These are phyloP conservation scores for Mycena citricolor DNA, from an alignment of 1,284 basidiomycete genomes.

Conservation along the genomic window DNA sequence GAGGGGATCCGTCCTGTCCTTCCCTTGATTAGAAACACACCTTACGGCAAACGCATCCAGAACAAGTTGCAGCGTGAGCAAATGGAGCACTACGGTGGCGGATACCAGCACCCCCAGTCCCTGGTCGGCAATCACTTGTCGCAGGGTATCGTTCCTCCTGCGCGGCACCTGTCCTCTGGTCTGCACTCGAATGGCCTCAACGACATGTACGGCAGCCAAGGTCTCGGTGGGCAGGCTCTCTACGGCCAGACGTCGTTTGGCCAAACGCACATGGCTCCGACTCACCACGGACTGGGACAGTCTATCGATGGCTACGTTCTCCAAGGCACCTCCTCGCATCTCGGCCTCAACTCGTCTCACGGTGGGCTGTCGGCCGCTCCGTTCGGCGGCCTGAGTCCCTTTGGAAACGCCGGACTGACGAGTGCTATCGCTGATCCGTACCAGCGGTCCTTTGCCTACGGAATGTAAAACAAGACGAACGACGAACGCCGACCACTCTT, in stretches of 20 bases:
- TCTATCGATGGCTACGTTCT: conserved; percentile 78
- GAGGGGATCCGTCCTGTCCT: conserved; percentile 97
- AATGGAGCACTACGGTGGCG: conserved; percentile 63
- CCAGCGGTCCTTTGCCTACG: conserved; percentile 73
- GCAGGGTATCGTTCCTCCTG: conserved; percentile 50
- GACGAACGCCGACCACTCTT: conserved; percentile 17
- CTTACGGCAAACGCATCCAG: conserved; percentile 97
- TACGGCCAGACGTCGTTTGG: conserved; percentile 55
- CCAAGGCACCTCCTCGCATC: conserved; percentile 53
- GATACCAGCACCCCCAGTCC: conserved; percentile 49
- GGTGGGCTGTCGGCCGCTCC: conserved; percentile 55
- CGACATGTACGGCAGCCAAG: conserved; percentile 67
- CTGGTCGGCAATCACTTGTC: conserved; percentile 59
- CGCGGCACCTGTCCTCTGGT: conserved; percentile 56
- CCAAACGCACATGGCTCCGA: conserved; percentile 50
- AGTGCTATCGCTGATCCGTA: conserved; percentile 67
- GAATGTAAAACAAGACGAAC: conserved; percentile 54
- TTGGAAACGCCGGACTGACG: conserved; percentile 56
- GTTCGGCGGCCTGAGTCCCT: conserved; percentile 54
- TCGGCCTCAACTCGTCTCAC: conserved; percentile 53
- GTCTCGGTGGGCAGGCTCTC: too few species aligned
- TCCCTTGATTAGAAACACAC: conserved; percentile 94
- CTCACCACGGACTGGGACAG: conserved; percentile 62
- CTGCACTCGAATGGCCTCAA: conserved; percentile 58
- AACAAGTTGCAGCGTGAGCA: conserved; percentile 95